These are phyloP conservation scores for Marasmius oreades DNA, from an alignment of 1,284 basidiomycete species.

Conservation along the genomic window DNA sequence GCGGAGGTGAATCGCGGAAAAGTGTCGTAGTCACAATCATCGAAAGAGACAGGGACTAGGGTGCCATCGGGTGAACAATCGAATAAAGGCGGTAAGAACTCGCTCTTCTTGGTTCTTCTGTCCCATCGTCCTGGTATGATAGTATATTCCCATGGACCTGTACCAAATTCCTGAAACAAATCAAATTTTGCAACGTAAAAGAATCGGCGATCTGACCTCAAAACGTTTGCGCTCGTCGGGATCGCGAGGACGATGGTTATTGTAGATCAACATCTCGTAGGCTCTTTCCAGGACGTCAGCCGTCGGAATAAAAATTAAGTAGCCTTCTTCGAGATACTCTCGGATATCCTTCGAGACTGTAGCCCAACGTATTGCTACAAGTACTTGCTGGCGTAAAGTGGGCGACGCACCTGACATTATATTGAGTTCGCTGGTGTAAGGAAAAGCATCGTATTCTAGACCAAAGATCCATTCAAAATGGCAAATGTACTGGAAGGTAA, in stretches of 20 bases:
- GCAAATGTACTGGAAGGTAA: not conserved
- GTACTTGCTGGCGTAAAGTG: too few species aligned
- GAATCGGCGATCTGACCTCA: not conserved
- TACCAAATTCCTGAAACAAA: not conserved
- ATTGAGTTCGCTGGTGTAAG: not conserved
- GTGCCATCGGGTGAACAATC: too few species aligned
- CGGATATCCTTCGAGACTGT: not conserved
- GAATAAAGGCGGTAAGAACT: too few species aligned
- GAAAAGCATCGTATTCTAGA: not conserved
- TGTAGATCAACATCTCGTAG: not conserved
- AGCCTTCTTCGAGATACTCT: not conserved
- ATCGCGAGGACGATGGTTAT: not conserved
- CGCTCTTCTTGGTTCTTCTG: too few species aligned
- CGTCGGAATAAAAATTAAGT: not conserved
- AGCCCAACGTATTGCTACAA: not conserved
- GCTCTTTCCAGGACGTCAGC: not conserved
- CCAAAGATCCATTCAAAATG: conserved; percentile 1
- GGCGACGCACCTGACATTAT: not conserved
- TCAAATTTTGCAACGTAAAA: not conserved
- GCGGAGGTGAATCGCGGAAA: too few species aligned
- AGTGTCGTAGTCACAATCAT: too few species aligned
- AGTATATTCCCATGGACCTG: not conserved
- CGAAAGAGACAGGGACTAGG: too few species aligned
- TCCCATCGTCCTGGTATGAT: too few species aligned
- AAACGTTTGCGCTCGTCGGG: not conserved